These are phyloP conservation scores for Adenanthera pavonina DNA, from an alignment of 306 rosid species.

Conservation along the genomic window DNA sequence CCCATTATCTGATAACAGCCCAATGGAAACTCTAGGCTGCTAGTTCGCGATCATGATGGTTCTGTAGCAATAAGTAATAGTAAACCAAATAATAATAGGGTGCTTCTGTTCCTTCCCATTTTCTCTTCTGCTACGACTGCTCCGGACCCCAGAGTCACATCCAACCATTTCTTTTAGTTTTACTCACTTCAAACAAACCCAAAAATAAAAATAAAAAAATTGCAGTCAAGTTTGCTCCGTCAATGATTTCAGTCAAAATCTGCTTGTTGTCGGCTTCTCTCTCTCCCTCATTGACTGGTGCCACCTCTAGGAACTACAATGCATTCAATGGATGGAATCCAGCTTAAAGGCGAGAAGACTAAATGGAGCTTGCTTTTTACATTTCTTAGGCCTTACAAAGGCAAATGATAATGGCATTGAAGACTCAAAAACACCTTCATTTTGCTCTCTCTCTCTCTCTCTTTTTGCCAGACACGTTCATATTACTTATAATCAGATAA, in stretches of 20 bases:
- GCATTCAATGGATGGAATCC: background rate
- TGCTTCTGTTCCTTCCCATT: background rate
- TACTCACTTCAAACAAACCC: background rate
- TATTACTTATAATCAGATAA: constrained; percentile 20
- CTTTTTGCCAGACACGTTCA: too few species aligned
- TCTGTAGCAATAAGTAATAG: background rate
- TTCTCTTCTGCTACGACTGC: background rate
- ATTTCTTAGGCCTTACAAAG: background rate
- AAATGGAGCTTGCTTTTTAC: background rate
- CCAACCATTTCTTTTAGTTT: background rate
- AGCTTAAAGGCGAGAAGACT: background rate
- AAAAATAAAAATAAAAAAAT: background rate
- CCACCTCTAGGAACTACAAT: background rate
- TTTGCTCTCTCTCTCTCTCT: too few species aligned
- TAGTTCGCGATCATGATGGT: background rate
- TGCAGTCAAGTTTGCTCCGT: background rate
- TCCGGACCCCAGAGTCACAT: background rate
- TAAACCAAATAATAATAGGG: background rate
- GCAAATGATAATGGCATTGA: background rate
- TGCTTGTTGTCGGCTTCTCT: background rate
- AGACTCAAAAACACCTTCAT: background rate
- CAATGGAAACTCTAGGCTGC: background rate
- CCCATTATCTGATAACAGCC: background rate
- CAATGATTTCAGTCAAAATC: background rate
- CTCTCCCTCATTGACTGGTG: background rate